A percentile compares a stretch with the other conserved stretches of the same genome.
phyloP scores from a whole-genome alignment of 768 basidiomycete species.

The Collybiopsis luxurians region DNA sequence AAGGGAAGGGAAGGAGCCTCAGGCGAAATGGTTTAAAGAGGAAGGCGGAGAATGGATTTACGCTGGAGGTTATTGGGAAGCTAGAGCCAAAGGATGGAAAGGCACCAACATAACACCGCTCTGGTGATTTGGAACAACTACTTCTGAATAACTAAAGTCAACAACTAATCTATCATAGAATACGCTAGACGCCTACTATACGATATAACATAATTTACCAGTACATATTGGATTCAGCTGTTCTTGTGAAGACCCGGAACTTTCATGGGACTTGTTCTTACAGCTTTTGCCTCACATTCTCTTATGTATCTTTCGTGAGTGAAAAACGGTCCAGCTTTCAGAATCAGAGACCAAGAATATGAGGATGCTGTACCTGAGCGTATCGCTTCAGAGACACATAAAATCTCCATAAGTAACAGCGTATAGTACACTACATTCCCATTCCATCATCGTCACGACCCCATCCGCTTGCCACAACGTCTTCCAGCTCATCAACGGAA shows the following conservation, averaged over 20 bases:
- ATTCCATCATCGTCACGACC: slow-evolving; percentile 72
- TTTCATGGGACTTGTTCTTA: too few species aligned
- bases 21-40: slow-evolving; percentile 76
- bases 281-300: too few species aligned
- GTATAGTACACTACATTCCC: slow-evolving; percentile 44
- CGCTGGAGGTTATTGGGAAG: slow-evolving; percentile 82
- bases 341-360: too few species aligned
- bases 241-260: too few species aligned
- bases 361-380: too few species aligned
- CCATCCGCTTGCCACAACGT: slow-evolving; percentile 66
- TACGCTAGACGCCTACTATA: background rate
- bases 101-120: slow-evolving; percentile 44
- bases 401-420: too few species aligned
- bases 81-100: slow-evolving; percentile 63
- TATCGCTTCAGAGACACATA: too few species aligned
- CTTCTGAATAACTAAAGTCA: background rate
- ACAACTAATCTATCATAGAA: background rate
- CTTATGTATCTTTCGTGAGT: too few species aligned
- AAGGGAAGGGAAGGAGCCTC: slow-evolving; percentile 51
- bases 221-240: too few species aligned
- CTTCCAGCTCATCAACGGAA: slow-evolving; percentile 50
- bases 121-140: slow-evolving; percentile 46
- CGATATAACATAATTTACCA: too few species aligned
- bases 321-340: too few species aligned
- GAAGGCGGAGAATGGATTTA: slow-evolving; percentile 74